Conservation (phyloP, 306 rosid genomes). For the Carpinus viminea region DNA sequence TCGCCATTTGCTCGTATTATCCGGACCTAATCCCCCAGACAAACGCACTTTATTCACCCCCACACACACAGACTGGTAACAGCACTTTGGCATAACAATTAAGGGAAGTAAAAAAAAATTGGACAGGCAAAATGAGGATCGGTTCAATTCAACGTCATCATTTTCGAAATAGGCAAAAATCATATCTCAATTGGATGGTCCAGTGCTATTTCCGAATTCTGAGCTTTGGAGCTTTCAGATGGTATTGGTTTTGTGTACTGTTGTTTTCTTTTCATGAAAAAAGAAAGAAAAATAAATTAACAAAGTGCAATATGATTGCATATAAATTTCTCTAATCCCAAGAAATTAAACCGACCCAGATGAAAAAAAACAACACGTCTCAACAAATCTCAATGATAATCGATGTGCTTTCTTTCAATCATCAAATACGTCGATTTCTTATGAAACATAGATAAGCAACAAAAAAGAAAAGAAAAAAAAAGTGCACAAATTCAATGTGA, state of each 20-base stretch:
- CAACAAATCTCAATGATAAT: background rate
- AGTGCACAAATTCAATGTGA: slow-evolving; percentile 4
- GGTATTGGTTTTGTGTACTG: background rate
- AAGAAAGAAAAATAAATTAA: background rate
- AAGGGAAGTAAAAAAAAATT: background rate
- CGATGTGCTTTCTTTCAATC: background rate
- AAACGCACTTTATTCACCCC: no score
- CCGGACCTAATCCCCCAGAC: background rate
- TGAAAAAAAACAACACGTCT: background rate
- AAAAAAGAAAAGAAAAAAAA: background rate
- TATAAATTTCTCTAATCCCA: background rate
- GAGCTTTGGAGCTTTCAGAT: background rate
- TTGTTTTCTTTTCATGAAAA: background rate
- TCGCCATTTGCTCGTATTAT: background rate
- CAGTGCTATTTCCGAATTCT: background rate
- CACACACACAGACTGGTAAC: background rate
- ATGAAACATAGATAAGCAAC: background rate
- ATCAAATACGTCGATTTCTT: background rate
- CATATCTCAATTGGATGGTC: background rate
- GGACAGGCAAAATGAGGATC: no score
- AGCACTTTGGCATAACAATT: background rate
- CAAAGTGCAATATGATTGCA: background rate
- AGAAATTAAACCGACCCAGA: background rate
- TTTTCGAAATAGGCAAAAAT: background rate
- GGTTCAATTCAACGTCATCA: background rate